A percentile compares a stretch with the other conserved stretches of the same genome.
Evolutionary conservation across 176 grass and related monocot species (phyloP).

Genomic region (Areca catechu): DNA sequence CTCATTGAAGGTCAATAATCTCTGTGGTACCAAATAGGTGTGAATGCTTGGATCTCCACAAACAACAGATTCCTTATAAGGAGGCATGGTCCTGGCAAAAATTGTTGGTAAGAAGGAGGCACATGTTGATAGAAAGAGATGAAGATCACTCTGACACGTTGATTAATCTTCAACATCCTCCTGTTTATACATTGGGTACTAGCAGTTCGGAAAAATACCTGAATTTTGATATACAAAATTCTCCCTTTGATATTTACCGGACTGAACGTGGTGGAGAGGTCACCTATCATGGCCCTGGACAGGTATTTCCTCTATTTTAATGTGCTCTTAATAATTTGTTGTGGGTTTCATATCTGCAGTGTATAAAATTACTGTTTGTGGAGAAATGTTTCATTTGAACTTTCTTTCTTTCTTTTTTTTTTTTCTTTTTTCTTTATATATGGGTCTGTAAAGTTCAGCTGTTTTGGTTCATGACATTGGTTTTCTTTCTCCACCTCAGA

Average conservation of each 20-base stretch:
- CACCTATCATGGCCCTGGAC: slow-evolving; percentile 92
- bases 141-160: slow-evolving; percentile 42
- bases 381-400: too few species aligned
- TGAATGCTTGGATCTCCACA: slow-evolving; percentile 9
- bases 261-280: slow-evolving; percentile 76
- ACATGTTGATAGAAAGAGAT: slow-evolving; percentile 23
- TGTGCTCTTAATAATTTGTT: too few species aligned
- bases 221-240: slow-evolving; percentile 51
- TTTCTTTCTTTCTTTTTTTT: too few species aligned
- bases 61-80: slow-evolving; percentile 12
- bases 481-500: too few species aligned
- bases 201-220: slow-evolving; percentile 37
- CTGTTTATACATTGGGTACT: slow-evolving; percentile 58
- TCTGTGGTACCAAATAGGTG: slow-evolving; percentile 4
- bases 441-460: too few species aligned
- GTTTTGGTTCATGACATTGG: too few species aligned
- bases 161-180: slow-evolving; percentile 58
- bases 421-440: too few species aligned
- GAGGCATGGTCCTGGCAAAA: slow-evolving; percentile 61
- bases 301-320: slow-evolving; percentile 24
- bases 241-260: slow-evolving; percentile 49
- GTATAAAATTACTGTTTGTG: too few species aligned
- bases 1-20: too few species aligned
- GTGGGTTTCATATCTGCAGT: too few species aligned
- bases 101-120: slow-evolving; percentile 45